Evolutionary conservation across 1,284 basidiomycete species (phyloP).

Genomic region (Kalmanozyma brasiliensis): DNA sequence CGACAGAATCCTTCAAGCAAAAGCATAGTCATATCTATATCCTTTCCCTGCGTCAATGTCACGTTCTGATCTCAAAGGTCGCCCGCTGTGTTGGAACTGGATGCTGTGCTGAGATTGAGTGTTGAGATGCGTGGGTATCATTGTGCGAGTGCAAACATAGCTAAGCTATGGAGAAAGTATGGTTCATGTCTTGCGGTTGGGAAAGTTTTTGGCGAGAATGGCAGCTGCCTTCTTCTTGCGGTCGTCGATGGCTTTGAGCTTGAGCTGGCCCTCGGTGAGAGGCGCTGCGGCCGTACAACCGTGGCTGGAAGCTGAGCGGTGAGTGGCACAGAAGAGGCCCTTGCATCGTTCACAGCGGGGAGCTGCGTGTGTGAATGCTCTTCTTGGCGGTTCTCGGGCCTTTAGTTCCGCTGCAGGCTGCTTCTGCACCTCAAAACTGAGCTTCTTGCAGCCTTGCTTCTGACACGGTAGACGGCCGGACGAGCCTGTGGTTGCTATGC

Average conservation of each 20-base stretch:
- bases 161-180: not conserved
- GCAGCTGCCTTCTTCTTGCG: constrained; percentile 59
- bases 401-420: constrained; percentile 2
- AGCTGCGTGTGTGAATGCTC: constrained; percentile 45
- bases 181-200: constrained; percentile 33
- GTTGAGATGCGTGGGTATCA: constrained; percentile 22
- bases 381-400: constrained; percentile 5
- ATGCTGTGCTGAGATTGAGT: not conserved
- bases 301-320: constrained; percentile 47
- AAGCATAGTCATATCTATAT: constrained; percentile 13
- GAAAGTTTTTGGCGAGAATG: constrained; percentile 56
- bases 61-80: too few relatives aligned
- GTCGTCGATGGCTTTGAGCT: constrained; percentile 51
- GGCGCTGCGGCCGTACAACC: constrained; percentile 51
- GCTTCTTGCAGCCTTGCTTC: constrained; percentile 52
- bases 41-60: not conserved
- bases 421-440: constrained; percentile 45
- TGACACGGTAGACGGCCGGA: constrained; percentile 55
- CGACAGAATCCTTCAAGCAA: constrained; percentile 17
- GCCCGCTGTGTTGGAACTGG: too few relatives aligned
- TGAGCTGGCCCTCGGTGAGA: constrained; percentile 53
- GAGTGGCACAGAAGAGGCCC: constrained; percentile 52
- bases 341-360: constrained; percentile 56
- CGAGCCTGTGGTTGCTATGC: constrained; percentile 17
- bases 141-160: not conserved